Percentiles rank a stretch among this genome's conserved stretches.
These are phyloP conservation scores for Kockiozyma suomiensis DNA, from an alignment of 805 yeast genomes.

Conservation along the genomic window DNA sequence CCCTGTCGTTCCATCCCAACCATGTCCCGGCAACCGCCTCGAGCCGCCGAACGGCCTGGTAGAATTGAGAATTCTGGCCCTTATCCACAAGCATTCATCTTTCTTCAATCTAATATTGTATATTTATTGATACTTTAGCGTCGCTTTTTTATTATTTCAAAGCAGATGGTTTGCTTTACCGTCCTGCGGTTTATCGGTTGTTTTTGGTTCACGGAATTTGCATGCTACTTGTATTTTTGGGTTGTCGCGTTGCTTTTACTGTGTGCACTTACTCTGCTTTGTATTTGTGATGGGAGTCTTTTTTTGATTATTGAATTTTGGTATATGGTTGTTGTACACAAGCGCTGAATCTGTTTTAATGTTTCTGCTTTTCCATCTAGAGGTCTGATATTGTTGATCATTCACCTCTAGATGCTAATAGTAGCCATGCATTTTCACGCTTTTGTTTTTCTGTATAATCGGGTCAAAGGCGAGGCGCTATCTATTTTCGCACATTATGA, in stretches of 20 bases:
- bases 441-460: conserved; percentile 3
- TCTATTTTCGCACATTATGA: neutral
- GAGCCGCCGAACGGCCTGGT: conserved; percentile 26
- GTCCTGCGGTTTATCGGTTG: conserved; percentile 1
- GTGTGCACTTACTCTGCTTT: neutral
- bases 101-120: neutral
- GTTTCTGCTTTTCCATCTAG: too few relatives aligned
- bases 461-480: conserved; percentile 12
- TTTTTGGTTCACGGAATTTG: neutral
- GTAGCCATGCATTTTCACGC: neutral
- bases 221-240: neutral
- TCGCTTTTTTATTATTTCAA: neutral
- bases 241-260: conserved; percentile 1
- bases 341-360: neutral
- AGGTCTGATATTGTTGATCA: too few relatives aligned
- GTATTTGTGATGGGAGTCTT: neutral
- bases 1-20: conserved; percentile 4
- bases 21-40: conserved; percentile 12
- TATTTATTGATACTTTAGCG: conserved; percentile 6
- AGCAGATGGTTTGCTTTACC: neutral
- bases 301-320: neutral
- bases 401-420: neutral
- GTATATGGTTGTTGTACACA: neutral
- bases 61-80: neutral
- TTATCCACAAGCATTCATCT: neutral